Evolutionary conservation across 1,284 basidiomycete genomes (phyloP).

Genomic region (Trichosporon coremiiforme): DNA sequence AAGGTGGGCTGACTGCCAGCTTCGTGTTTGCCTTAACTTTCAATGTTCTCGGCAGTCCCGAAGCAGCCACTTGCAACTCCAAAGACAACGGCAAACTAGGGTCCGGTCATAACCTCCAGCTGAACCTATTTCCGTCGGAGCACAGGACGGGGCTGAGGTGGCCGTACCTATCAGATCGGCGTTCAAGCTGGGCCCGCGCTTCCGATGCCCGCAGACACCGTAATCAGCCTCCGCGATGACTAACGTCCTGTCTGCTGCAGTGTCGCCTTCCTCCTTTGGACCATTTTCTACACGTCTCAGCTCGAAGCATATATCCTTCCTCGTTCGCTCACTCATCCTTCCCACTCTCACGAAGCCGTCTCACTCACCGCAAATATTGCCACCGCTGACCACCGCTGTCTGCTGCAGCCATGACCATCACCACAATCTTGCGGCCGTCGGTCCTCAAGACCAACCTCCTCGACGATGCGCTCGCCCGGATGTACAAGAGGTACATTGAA

Average conservation of each 20-base stretch:
- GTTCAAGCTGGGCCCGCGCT: neutral
- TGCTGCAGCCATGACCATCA: neutral
- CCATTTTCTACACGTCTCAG: neutral
- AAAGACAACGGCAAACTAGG: too few species aligned
- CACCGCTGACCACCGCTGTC: neutral
- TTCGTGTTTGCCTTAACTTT: too few species aligned
- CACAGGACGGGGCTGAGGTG: neutral
- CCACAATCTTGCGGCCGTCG: neutral
- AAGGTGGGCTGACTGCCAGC: too few species aligned
- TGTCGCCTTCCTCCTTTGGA: neutral
- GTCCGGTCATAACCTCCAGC: too few species aligned
- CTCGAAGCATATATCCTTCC: neutral
- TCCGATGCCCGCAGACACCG: neutral
- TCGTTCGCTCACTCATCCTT: neutral
- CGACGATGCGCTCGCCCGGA: neutral
- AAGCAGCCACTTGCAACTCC: too few species aligned
- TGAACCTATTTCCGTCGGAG: neutral
- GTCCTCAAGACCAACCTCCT: neutral
- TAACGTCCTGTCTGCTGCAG: neutral
- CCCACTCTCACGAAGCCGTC: too few species aligned
- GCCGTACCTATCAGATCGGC: conserved; percentile 10
- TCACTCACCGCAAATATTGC: too few species aligned
- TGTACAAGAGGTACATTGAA: neutral
- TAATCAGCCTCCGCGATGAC: conserved; percentile 3
- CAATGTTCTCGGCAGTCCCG: too few species aligned